These are phyloP conservation scores for Paraglomus brasilianum DNA, from an alignment of 192 early-diverging fungal species.

Conservation along the genomic window DNA sequence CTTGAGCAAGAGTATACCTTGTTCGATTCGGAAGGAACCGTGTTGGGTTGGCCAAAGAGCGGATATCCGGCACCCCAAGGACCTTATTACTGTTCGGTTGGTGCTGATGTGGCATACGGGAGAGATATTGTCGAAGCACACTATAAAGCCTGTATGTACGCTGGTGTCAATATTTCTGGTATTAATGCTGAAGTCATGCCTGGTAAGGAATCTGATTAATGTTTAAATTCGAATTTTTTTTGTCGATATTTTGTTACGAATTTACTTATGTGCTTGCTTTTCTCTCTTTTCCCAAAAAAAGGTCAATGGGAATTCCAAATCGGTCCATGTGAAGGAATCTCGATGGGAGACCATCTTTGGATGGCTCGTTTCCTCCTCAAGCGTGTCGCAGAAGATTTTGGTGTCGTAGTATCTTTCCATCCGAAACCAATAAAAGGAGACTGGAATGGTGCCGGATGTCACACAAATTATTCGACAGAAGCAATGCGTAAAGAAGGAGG, in stretches of 20 bases:
- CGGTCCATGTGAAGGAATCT: conserved; percentile 56
- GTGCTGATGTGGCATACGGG: conserved; percentile 51
- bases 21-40: conserved; percentile 44
- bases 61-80: conserved; percentile 58
- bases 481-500: conserved; percentile 53
- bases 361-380: conserved; percentile 49
- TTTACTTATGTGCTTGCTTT: neutral
- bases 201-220: conserved; percentile 19
- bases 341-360: conserved; percentile 58
- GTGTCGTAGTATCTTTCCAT: conserved; percentile 52
- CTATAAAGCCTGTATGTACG: conserved; percentile 55
- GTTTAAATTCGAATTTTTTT: neutral
- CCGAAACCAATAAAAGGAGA: conserved; percentile 60
- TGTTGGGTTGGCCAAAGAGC: conserved; percentile 56
- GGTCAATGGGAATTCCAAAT: conserved; percentile 58
- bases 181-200: conserved; percentile 58
- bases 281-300: neutral
- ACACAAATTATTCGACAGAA: conserved; percentile 54
- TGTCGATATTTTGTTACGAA: neutral
- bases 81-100: conserved; percentile 58
- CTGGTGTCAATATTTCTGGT: conserved; percentile 57
- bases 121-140: conserved; percentile 60
- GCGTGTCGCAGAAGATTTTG: conserved; percentile 61
- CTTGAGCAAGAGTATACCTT: conserved; percentile 60
- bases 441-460: conserved; percentile 61